Percentiles rank a stretch among this genome's conserved stretches.
Evolutionary conservation across 2,329 filamentous ascomycete species (phyloP).

Genomic region (Fonsecaea erecta): DNA sequence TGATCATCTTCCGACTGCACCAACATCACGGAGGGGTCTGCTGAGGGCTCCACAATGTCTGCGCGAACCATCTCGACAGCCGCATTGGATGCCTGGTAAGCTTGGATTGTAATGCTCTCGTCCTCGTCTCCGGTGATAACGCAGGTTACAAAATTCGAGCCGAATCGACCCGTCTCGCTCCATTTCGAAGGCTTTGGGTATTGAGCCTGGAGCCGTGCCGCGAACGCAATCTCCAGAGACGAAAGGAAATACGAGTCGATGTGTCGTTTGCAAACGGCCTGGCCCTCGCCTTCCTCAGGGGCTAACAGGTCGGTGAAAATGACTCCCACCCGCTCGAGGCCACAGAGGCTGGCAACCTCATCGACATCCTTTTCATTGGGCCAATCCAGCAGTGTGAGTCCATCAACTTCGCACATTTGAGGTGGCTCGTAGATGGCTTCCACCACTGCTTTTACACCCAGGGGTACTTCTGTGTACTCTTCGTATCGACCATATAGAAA

Average conservation of each 20-base stretch:
- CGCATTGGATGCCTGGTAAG: conserved; percentile 94
- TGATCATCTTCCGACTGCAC: conserved; percentile 91
- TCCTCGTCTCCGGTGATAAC: conserved; percentile 90
- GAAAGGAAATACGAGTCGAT: conserved; percentile 93
- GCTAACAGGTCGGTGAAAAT: conserved; percentile 94
- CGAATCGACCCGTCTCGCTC: conserved; percentile 92
- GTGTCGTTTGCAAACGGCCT: conserved; percentile 92
- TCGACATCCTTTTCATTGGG: conserved; percentile 82
- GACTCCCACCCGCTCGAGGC: conserved; percentile 84
- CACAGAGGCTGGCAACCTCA: conserved; percentile 78
- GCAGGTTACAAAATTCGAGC: conserved; percentile 96
- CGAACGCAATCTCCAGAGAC: conserved; percentile 88
- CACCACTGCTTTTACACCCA: conserved; percentile 93
- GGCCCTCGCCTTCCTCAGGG: conserved; percentile 77
- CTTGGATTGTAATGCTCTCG: conserved; percentile 83
- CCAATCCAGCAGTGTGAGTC: conserved; percentile 83
- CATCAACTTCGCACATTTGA: conserved; percentile 85
- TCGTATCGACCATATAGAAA: conserved; percentile 90
- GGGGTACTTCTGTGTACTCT: conserved; percentile 88
- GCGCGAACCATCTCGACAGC: conserved; percentile 96
- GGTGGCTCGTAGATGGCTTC: conserved; percentile 97
- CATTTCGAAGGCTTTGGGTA: conserved; percentile 92
- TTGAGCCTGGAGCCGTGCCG: conserved; percentile 82
- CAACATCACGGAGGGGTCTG: conserved; percentile 90
- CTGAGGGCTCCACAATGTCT: conserved; percentile 92